Evolutionary conservation across 495 filamentous ascomycete species (phyloP).

Genomic region (Schizothecium vesticola): DNA sequence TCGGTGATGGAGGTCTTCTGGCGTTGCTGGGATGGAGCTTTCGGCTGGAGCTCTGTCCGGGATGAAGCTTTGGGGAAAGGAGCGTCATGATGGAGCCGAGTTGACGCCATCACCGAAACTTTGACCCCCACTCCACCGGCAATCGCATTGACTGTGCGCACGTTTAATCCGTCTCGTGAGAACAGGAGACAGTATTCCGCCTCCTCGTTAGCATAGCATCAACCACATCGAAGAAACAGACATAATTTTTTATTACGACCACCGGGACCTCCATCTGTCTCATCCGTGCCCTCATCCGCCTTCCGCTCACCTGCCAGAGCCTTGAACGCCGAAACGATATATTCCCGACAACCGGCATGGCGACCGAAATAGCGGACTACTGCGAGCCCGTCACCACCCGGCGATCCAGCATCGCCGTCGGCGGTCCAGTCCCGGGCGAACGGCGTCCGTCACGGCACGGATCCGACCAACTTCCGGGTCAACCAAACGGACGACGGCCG

Average conservation of each 20-base stretch:
- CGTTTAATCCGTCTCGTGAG: background rate
- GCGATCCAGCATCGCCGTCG: background rate
- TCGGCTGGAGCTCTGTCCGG: background rate
- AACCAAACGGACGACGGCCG: background rate
- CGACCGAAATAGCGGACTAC: background rate
- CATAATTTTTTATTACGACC: background rate
- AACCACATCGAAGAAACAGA: background rate
- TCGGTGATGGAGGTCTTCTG: background rate
- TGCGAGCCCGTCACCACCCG: background rate
- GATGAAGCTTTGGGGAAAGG: background rate
- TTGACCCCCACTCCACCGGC: background rate
- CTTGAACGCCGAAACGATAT: background rate
- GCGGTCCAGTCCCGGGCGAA: background rate
- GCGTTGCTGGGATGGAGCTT: background rate
- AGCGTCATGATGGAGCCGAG: background rate
- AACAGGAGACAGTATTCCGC: background rate
- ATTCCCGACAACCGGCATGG: background rate
- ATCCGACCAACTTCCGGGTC: background rate
- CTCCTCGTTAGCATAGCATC: conserved; percentile 1
- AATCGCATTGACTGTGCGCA: background rate
- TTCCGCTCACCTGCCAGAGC: background rate
- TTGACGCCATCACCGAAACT: background rate
- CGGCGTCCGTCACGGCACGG: background rate
- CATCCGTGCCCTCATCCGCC: background rate
- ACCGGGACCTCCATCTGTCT: background rate